These are phyloP conservation scores for Penicillium psychrosexuale DNA, from an alignment of 2,329 filamentous ascomycete genomes.

Conservation along the genomic window DNA sequence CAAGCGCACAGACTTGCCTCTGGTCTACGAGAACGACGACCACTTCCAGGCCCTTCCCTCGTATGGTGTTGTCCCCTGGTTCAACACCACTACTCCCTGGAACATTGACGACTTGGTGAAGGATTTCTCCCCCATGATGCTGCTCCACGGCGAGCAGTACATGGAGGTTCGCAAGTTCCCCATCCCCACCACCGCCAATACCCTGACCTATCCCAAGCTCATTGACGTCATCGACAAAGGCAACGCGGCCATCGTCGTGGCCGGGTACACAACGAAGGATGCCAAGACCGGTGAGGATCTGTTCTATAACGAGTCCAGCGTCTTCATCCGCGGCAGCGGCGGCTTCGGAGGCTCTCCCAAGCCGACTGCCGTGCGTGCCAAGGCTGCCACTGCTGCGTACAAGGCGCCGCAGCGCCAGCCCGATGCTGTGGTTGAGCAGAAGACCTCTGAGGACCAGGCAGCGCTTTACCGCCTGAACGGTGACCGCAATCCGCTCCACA, in stretches of 20 bases:
- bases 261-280: slow-evolving; percentile 76
- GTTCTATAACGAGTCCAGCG: slow-evolving; percentile 95
- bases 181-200: slow-evolving; percentile 76
- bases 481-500: slow-evolving; percentile 93
- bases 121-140: slow-evolving; percentile 98
- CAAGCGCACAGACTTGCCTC: slow-evolving; percentile 80
- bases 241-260: slow-evolving; percentile 77
- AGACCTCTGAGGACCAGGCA: slow-evolving; percentile 86
- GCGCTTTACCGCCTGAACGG: slow-evolving; percentile 90
- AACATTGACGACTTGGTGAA: slow-evolving; percentile 78
- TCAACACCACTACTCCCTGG: slow-evolving; percentile 78
- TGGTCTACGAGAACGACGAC: slow-evolving; percentile 86
- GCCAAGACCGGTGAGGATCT: slow-evolving; percentile 81
- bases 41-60: slow-evolving; percentile 92
- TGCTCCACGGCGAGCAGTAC: slow-evolving; percentile 97
- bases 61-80: slow-evolving; percentile 95
- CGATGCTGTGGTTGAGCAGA: slow-evolving; percentile 79
- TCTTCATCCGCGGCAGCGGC: slow-evolving; percentile 86
- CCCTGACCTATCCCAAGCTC: slow-evolving; percentile 73
- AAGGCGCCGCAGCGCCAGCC: slow-evolving; percentile 71
- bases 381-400: slow-evolving; percentile 75
- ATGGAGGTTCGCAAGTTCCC: slow-evolving; percentile 91
- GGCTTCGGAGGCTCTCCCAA: slow-evolving; percentile 85
- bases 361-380: slow-evolving; percentile 64
- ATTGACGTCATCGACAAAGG: slow-evolving; percentile 97